A percentile compares a stretch with the other conserved stretches of the same genome.
These are phyloP conservation scores for Urostyla sp. DNA, from an alignment of 73 alveolate species.

Conservation along the genomic window DNA sequence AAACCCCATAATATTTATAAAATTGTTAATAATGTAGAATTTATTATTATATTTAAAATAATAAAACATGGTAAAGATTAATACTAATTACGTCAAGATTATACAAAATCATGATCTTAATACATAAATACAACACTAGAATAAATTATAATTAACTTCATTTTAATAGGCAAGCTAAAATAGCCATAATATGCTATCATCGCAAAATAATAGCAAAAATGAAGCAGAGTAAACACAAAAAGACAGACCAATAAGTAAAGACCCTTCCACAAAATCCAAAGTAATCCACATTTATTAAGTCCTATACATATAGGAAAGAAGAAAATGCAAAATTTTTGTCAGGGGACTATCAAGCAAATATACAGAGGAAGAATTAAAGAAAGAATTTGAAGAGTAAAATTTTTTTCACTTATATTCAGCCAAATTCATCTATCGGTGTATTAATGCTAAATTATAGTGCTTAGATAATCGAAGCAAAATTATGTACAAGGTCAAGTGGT, in stretches of 20 bases:
- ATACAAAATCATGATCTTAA: too few species aligned
- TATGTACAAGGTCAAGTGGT: slow-evolving; percentile 16
- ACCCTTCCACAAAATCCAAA: background rate
- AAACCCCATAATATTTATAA: background rate
- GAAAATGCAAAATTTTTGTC: slow-evolving; percentile 24
- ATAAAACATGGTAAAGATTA: too few species aligned
- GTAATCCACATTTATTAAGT: background rate
- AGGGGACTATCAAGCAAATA: slow-evolving; percentile 33
- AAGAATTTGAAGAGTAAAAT: slow-evolving; percentile 5
- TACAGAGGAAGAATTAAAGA: slow-evolving; percentile 1
- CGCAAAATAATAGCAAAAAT: background rate
- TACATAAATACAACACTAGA: too few species aligned
- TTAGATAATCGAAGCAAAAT: background rate
- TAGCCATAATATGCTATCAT: background rate
- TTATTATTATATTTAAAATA: too few species aligned
- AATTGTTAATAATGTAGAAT: background rate
- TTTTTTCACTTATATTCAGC: too few species aligned
- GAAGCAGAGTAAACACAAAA: slow-evolving; percentile 8
- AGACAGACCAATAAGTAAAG: slow-evolving; percentile 2
- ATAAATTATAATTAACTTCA: too few species aligned
- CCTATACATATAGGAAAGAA: background rate
- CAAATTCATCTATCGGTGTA: too few species aligned
- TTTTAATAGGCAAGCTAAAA: slow-evolving; percentile 12
- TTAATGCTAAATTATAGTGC: background rate
- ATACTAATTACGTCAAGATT: too few species aligned